Percentiles rank a stretch among this genome's conserved stretches.
Evolutionary conservation across 2,329 filamentous ascomycete species (phyloP).

Genomic region (Neurospora crassa): DNA sequence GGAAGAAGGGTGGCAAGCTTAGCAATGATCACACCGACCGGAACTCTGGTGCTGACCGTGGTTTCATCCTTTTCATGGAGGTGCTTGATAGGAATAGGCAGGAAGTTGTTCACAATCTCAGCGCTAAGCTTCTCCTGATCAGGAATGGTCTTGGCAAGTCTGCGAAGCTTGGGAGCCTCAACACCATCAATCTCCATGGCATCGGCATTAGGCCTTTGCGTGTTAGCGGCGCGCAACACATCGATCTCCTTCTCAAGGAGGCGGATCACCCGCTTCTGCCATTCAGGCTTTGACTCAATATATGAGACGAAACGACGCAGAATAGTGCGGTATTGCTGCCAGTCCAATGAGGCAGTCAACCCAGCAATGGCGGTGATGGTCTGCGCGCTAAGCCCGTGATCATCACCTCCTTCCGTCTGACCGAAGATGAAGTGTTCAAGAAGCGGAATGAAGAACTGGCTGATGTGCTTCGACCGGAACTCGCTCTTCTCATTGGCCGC

Average conservation of each 20-base stretch:
- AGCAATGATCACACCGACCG: slow-evolving; percentile 78
- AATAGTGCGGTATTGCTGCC: slow-evolving; percentile 81
- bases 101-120: slow-evolving; percentile 64
- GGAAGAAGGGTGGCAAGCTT: slow-evolving; percentile 80
- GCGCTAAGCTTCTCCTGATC: slow-evolving; percentile 55
- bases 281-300: slow-evolving; percentile 67
- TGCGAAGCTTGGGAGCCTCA: slow-evolving; percentile 20
- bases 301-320: slow-evolving; percentile 78
- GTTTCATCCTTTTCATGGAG: slow-evolving; percentile 92
- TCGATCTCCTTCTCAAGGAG: slow-evolving; percentile 76
- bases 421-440: slow-evolving; percentile 93
- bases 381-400: slow-evolving; percentile 79
- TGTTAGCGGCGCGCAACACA: slow-evolving; percentile 51
- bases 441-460: slow-evolving; percentile 80
- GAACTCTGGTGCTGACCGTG: slow-evolving; percentile 85
- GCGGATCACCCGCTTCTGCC: slow-evolving; percentile 77
- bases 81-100: slow-evolving; percentile 73
- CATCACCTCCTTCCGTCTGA: slow-evolving; percentile 61
- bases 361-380: slow-evolving; percentile 71
- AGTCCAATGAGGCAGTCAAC: slow-evolving; percentile 69
- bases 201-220: slow-evolving; percentile 24
- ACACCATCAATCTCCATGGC: slow-evolving; percentile 33
- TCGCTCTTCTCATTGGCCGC: slow-evolving; percentile 53
- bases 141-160: slow-evolving; percentile 58
- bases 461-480: slow-evolving; percentile 68